Base-by-base conservation (phyloP, 2,329 filamentous ascomycete genomes). In the Ophiobolus disseminans region DNA sequence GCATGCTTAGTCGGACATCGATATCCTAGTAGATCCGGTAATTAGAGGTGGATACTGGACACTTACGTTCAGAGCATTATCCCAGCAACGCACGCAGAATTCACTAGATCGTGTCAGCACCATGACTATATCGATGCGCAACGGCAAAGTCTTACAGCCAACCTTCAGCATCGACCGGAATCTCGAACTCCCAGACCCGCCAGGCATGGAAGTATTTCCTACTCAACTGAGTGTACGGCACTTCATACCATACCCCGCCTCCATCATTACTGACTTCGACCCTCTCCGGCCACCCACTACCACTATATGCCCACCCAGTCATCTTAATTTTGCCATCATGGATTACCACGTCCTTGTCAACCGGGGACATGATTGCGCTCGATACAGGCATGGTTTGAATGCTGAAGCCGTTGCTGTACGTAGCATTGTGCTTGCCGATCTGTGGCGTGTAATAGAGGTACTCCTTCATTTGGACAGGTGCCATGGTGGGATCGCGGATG, bases 321-420 rank as follows among this genome's bases (percentile, higher is more conserved):
- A 82, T 74, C 5, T 74, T 73, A 41, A 88, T 86, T 37, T 74
- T 77, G 7, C 85, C 85, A 13, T 81, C 76, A 57, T 88, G 85
- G 0, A 87, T 71, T 22, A 87, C 77, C 1, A 82, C 78, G n/a
- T 86, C 79, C 58, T 84, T 85, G 16, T 80, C 79, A 72, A 77
- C 75, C 0, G 86, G 86, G 0, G 80, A 75, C 82, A 88, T 88
- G 58, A 88, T 87, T 16, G 86, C 86, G 13, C 78, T 82, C 37
- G 80, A 82, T 3, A 89, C 86, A 0, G 86, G 86, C 86, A 89
- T 89, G 26, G 88, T 86, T 61, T 90, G 86, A 59, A 87, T 89
- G 53, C 81, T 82, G 52, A 86, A 85, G 0, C 84, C 86, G 36
- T 84, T 82, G 13, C 75, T 82, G 57, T 82, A 80, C 7, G 73